Percentiles rank a stretch among this genome's conserved stretches.
Evolutionary conservation across 495 filamentous ascomycete genomes (phyloP).

Genomic region (Penicillium egyptiacum): DNA sequence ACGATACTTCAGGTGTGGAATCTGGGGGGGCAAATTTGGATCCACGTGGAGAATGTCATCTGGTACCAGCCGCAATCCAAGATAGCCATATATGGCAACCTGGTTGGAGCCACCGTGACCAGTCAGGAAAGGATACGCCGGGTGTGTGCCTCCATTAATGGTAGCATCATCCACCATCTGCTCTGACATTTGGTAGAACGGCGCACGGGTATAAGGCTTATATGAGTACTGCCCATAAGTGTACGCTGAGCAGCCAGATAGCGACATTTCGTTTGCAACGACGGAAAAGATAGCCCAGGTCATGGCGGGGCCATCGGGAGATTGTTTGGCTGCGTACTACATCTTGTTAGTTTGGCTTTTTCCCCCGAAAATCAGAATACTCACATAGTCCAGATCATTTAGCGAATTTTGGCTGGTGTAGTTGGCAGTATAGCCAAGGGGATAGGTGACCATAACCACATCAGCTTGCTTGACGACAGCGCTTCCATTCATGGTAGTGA

Average conservation of each 20-base stretch:
- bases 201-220: conserved; percentile 51
- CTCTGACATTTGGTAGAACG: conserved; percentile 61
- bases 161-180: conserved; percentile 66
- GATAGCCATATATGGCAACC: conserved; percentile 60
- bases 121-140: conserved; percentile 67
- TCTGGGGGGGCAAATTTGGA: conserved; percentile 61
- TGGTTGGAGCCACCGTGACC: conserved; percentile 65
- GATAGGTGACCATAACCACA: conserved; percentile 59
- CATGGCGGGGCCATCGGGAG: conserved; percentile 63
- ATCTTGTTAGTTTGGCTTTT: conserved; percentile 2
- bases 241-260: conserved; percentile 61
- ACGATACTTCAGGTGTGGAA: conserved; percentile 60
- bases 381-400: conserved; percentile 57
- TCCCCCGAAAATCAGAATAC: conserved; percentile 3
- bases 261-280: conserved; percentile 57
- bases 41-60: conserved; percentile 56
- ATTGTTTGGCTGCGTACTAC: conserved; percentile 63
- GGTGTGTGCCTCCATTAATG: conserved; percentile 65
- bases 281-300: conserved; percentile 66
- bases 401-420: conserved; percentile 54
- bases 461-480: conserved; percentile 66
- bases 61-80: conserved; percentile 56
- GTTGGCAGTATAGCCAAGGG: conserved; percentile 53
- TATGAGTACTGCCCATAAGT: conserved; percentile 64
- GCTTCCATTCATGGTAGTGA: conserved; percentile 63